Conservation (phyloP, 192 early-diverging fungal species). For the Linnemannia elongata region DNA sequence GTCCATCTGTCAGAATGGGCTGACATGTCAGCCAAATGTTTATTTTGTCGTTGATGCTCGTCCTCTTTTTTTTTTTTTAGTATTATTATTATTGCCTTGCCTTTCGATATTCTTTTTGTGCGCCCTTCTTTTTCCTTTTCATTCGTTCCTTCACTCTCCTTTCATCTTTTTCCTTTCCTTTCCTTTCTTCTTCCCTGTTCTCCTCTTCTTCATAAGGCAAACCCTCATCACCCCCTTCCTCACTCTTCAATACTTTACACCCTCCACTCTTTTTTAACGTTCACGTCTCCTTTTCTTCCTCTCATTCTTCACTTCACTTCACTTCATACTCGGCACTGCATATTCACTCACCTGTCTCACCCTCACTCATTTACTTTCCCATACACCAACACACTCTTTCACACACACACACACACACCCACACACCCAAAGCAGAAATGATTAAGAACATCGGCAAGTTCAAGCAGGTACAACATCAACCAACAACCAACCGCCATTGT, state of each 20-base stretch:
- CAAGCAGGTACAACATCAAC: conserved; percentile 41
- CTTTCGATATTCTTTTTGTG: neutral
- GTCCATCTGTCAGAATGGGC: neutral
- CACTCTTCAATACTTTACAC: neutral
- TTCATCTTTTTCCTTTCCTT: neutral
- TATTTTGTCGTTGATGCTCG: neutral
- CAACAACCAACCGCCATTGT: neutral
- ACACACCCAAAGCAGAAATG: conserved; percentile 17
- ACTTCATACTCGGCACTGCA: neutral
- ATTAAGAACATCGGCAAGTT: conserved; percentile 56
- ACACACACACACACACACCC: too few species aligned
- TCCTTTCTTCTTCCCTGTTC: neutral
- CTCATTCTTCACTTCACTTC: neutral
- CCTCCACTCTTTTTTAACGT: neutral
- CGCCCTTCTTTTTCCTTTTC: neutral
- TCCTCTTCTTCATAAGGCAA: neutral
- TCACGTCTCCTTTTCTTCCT: neutral
- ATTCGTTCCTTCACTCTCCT: neutral
- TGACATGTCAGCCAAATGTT: neutral
- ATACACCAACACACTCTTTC: conserved; percentile 7
- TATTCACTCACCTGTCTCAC: neutral
- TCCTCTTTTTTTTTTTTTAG: neutral
- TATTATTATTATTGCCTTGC: too few species aligned
- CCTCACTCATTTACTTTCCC: neutral
- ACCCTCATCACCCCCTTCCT: neutral